Evolutionary conservation across 2,329 filamentous ascomycete genomes (phyloP).

Genomic region (Ophiostoma triangulosporum): DNA sequence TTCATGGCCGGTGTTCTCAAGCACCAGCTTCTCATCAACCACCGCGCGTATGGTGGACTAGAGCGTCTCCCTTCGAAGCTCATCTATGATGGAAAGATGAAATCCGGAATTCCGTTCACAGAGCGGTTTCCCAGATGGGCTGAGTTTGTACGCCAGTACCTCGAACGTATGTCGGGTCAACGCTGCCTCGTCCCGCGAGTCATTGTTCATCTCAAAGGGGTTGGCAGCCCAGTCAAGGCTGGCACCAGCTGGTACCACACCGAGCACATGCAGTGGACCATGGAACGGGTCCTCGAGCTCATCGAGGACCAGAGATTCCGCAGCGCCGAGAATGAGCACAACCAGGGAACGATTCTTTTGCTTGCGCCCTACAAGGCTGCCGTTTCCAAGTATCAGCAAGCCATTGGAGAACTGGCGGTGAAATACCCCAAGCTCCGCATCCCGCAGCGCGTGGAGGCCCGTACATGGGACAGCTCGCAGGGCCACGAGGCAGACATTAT

Average conservation of each 20-base stretch:
- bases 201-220: slow-evolving; percentile 18
- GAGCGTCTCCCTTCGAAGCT: slow-evolving; percentile 28
- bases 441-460: slow-evolving; percentile 22
- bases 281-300: slow-evolving; percentile 20
- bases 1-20: slow-evolving; percentile 13
- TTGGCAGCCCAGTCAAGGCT: slow-evolving; percentile 12
- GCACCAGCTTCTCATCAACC: slow-evolving; percentile 19
- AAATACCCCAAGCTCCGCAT: slow-evolving; percentile 15
- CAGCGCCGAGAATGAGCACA: slow-evolving; percentile 15
- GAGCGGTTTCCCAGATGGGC: slow-evolving; percentile 11
- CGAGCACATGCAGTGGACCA: slow-evolving; percentile 24
- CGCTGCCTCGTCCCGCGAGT: slow-evolving; percentile 23
- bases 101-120: slow-evolving; percentile 16
- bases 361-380: slow-evolving; percentile 30
- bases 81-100: slow-evolving; percentile 29
- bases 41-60: slow-evolving; percentile 19
- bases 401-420: slow-evolving; percentile 16
- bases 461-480: slow-evolving; percentile 32
- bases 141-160: slow-evolving; percentile 12
- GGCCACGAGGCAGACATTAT: slow-evolving; percentile 35
- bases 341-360: slow-evolving; percentile 28
- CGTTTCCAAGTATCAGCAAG: slow-evolving; percentile 21
- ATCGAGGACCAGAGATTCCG: slow-evolving; percentile 22
- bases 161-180: slow-evolving; percentile 9
- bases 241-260: slow-evolving; percentile 29